Base-by-base conservation (phyloP, 1,284 basidiomycete genomes). In the Rugosomyces carneus region DNA sequence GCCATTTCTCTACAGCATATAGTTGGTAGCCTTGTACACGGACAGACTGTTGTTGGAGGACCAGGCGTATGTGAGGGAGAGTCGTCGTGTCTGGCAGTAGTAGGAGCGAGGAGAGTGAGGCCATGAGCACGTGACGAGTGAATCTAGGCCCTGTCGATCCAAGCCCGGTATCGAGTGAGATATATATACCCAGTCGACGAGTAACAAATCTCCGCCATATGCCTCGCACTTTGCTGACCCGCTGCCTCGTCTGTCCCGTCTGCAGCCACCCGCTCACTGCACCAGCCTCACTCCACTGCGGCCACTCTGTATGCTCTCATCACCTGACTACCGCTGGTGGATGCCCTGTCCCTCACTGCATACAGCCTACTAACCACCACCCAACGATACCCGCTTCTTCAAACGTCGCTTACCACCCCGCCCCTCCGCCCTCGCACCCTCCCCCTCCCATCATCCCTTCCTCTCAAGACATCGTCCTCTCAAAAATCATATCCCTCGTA, bases 1-100 rank as follows among this genome's bases (percentile, higher is more conserved):
- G 72, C 86, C 87, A 90, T 63, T 84, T 86, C 69, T 90, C 83
- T 6, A 90, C 88, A 0, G 85, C 87, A 61, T 89, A 89, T 49
- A 89, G 71, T 63, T 88, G 84, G 63, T 80, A 89, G 1, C 82
- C 82, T 18, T 63, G 50, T 18, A 73, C 53, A 15, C 63, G 45
- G 42, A 69, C 42, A 16, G 13, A 10, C 3, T 10, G 15, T 15
- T 13, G 13, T 15, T 34, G n/a, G n/a, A n/a, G n/a, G n/a, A n/a
- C n/a, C n/a, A n/a, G n/a, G n/a, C n/a, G n/a, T n/a, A n/a, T n/a
- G n/a, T n/a, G n/a, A n/a, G n/a, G n/a, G n/a, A n/a, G n/a, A n/a
- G n/a, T n/a, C n/a, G n/a, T n/a, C n/a, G n/a, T n/a, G n/a, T n/a
- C n/a, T n/a, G n/a, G n/a, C n/a, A n/a, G n/a, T n/a, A n/a, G n/a